phyloP scores from a whole-genome alignment of 257 asterid genomes.

The Pogostemon cablin region DNA sequence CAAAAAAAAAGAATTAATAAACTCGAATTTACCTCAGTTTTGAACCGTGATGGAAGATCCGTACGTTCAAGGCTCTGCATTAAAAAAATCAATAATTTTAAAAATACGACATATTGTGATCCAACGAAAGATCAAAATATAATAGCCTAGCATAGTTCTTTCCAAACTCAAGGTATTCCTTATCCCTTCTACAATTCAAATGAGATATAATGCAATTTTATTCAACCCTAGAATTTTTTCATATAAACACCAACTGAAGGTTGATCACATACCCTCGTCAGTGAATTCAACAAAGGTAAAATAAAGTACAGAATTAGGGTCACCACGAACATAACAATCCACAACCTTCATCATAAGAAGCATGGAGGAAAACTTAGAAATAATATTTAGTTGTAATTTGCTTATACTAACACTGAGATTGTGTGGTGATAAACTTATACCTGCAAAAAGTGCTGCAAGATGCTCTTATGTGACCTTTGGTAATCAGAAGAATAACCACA shows the following conservation, averaged over 20 bases:
- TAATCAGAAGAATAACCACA: slow-evolving; percentile 25
- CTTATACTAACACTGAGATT: slow-evolving; percentile 24
- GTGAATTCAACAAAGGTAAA: slow-evolving; percentile 69
- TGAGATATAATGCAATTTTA: slow-evolving; percentile 23
- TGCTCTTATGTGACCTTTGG: slow-evolving; percentile 73
- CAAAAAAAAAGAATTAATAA: no score
- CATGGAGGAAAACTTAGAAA: slow-evolving; percentile 10
- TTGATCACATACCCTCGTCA: slow-evolving; percentile 53
- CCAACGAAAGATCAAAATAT: slow-evolving; percentile 6
- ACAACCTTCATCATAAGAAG: slow-evolving; percentile 50
- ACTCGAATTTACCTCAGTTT: no score
- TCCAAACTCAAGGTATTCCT: slow-evolving; percentile 67
- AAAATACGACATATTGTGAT: no score
- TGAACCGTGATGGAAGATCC: no score
- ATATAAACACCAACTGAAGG: slow-evolving; percentile 21
- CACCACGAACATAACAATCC: slow-evolving; percentile 74
- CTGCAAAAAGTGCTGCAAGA: slow-evolving; percentile 67
- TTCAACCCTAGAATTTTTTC: slow-evolving; percentile 10
- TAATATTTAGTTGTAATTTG: slow-evolving; percentile 14
- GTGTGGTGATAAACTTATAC: slow-evolving; percentile 36
- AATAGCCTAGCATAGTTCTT: slow-evolving; percentile 78
- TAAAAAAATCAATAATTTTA: no score
- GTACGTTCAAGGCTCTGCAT: no score
- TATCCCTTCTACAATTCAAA: slow-evolving; percentile 61
- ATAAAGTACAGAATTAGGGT: slow-evolving; percentile 72